A percentile compares a stretch with the other conserved stretches of the same genome.
Conservation (phyloP, 805 yeast species). For the Saccharomycopsis lassenensis region DNA sequence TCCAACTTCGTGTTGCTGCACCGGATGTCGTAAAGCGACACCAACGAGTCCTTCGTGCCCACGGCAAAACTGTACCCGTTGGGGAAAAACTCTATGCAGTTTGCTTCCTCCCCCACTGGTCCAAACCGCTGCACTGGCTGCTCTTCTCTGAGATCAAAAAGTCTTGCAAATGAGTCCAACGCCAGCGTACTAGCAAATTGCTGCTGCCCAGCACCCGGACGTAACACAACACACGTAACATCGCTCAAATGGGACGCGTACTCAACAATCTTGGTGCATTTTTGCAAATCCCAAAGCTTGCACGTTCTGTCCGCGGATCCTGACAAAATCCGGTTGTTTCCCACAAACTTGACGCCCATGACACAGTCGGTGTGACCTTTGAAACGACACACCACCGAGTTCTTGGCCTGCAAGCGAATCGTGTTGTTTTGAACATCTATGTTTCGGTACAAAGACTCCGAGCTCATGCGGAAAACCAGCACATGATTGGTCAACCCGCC, state of each 20-base stretch:
- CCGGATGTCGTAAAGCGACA: slow-evolving; percentile 64
- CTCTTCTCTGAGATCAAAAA: slow-evolving; percentile 55
- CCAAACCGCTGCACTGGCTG: slow-evolving; percentile 36
- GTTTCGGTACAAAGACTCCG: neutral
- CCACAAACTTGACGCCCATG: slow-evolving; percentile 60
- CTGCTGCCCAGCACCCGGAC: slow-evolving; percentile 21
- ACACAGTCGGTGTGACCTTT: slow-evolving; percentile 81
- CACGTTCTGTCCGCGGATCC: slow-evolving; percentile 53
- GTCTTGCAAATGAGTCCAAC: slow-evolving; percentile 30
- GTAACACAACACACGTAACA: slow-evolving; percentile 36
- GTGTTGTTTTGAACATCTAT: no score
- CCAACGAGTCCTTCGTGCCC: slow-evolving; percentile 71
- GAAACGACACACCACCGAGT: slow-evolving; percentile 26
- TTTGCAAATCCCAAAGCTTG: slow-evolving; percentile 66
- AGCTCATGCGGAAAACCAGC: slow-evolving; percentile 43
- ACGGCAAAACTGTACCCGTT: slow-evolving; percentile 59
- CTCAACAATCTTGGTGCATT: slow-evolving; percentile 41
- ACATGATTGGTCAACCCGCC: slow-evolving; percentile 80
- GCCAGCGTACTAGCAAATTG: slow-evolving; percentile 46
- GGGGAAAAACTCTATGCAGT: slow-evolving; percentile 50
- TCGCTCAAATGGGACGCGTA: slow-evolving; percentile 66
- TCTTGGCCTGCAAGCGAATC: no score
- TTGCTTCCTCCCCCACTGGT: slow-evolving; percentile 55
- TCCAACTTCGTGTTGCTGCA: slow-evolving; percentile 45
- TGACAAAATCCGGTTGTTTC: slow-evolving; percentile 46